Conservation (phyloP, 192 early-diverging fungal genomes). For the Coemansia erecta region DNA sequence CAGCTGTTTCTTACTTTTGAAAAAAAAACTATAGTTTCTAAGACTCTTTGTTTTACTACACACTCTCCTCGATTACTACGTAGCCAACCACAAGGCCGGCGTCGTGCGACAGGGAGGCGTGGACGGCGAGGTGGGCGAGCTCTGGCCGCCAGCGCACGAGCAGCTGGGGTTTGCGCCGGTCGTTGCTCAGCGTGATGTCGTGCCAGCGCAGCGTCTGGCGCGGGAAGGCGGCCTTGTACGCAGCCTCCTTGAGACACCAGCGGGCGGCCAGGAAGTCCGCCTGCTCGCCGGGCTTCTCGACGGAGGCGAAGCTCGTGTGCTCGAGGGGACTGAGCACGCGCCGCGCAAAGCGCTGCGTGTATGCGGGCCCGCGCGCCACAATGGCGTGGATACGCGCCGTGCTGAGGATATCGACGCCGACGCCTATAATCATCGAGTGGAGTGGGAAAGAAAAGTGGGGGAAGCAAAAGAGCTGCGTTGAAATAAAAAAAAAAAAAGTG, state of each 20-base stretch:
- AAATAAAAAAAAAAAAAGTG: background rate
- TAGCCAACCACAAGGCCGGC: constrained; percentile 19
- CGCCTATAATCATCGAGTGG: constrained; percentile 64
- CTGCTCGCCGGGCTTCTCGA: background rate
- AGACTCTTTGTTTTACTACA: background rate
- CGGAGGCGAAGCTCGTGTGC: constrained; percentile 13
- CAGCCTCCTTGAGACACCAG: constrained; percentile 49
- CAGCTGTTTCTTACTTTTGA: no score
- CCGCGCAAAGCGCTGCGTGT: constrained; percentile 55
- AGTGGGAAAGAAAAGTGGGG: no score
- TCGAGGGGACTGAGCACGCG: constrained; percentile 57
- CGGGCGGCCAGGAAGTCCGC: constrained; percentile 29
- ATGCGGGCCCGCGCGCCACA: constrained; percentile 47
- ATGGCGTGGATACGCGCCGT: constrained; percentile 61
- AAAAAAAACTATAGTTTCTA: constrained; percentile 2
- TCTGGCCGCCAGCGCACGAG: constrained; percentile 17
- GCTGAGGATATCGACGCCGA: constrained; percentile 78
- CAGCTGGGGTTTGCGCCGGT: constrained; percentile 13
- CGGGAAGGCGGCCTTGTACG: constrained; percentile 47
- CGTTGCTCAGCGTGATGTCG: constrained; percentile 25
- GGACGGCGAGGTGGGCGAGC: constrained; percentile 4
- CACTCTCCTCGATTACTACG: constrained; percentile 20
- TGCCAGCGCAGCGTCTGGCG: constrained; percentile 32
- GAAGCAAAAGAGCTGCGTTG: background rate
- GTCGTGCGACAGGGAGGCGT: constrained; percentile 45